Percentiles rank a stretch among this genome's conserved stretches.
Evolutionary conservation across 192 early-diverging fungal genomes (phyloP).

Genomic region (Coemansia reversa): DNA sequence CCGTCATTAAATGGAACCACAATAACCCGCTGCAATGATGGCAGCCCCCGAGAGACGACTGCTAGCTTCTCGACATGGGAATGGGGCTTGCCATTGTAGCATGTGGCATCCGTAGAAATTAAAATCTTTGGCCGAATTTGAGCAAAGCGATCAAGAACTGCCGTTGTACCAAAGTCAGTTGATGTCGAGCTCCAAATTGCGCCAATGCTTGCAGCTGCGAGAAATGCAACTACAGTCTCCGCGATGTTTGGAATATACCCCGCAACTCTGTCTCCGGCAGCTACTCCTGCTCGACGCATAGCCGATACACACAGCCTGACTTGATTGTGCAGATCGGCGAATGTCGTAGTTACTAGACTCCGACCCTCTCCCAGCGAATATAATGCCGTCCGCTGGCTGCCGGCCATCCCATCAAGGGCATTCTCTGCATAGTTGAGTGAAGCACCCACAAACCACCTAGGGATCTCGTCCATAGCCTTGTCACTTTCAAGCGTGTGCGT

Average conservation of each 20-base stretch:
- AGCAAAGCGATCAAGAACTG: constrained; percentile 88
- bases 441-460: constrained; percentile 87
- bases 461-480: constrained; percentile 81
- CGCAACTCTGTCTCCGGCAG: constrained; percentile 79
- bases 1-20: constrained; percentile 72
- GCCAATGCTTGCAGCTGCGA: constrained; percentile 77
- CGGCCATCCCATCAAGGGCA: constrained; percentile 60
- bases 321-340: constrained; percentile 66
- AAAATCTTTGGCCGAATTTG: constrained; percentile 92
- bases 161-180: constrained; percentile 90
- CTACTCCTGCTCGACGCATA: constrained; percentile 68
- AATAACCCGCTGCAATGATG: constrained; percentile 71
- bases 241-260: constrained; percentile 87
- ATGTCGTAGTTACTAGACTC: constrained; percentile 59
- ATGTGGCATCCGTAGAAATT: constrained; percentile 86
- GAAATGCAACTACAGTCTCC: constrained; percentile 78
- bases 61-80: constrained; percentile 76
- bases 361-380: constrained; percentile 52
- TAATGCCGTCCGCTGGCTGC: constrained; percentile 42
- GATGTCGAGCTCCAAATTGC: constrained; percentile 95
- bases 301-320: constrained; percentile 74
- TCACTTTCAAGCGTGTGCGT: constrained; percentile 64
- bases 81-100: constrained; percentile 86
- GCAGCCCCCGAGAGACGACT: constrained; percentile 67
- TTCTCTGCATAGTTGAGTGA: constrained; percentile 93